Evolutionary conservation across 2,329 filamentous ascomycete species (phyloP).

Genomic region (Aspergillus caelatus): DNA sequence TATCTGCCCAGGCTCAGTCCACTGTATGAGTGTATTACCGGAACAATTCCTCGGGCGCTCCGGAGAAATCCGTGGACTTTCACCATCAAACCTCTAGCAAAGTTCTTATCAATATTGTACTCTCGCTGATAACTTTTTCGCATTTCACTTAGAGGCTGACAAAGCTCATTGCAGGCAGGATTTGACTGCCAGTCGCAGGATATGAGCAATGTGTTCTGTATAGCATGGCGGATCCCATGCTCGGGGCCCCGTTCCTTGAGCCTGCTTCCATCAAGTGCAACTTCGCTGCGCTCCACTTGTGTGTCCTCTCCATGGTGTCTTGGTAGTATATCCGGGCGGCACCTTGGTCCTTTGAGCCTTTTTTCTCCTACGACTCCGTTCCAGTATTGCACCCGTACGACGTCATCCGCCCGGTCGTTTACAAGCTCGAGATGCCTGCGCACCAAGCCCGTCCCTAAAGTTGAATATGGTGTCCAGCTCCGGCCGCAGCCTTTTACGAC

Average conservation of each 20-base stretch:
- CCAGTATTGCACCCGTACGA: background rate
- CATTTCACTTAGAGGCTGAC: background rate
- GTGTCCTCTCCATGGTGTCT: constrained; percentile 24
- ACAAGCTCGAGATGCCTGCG: constrained; percentile 25
- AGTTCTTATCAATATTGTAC: background rate
- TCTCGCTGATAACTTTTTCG: background rate
- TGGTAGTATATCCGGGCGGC: constrained; percentile 20
- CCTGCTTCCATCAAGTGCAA: constrained; percentile 22
- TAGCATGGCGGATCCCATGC: constrained; percentile 47
- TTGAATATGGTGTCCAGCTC: constrained; percentile 32
- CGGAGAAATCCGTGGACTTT: constrained; percentile 18
- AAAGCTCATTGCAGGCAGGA: background rate
- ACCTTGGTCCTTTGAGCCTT: constrained; percentile 14
- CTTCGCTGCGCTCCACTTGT: constrained; percentile 22
- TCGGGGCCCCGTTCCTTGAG: constrained; percentile 34
- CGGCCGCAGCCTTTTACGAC: constrained; percentile 35
- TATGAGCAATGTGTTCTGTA: constrained; percentile 47
- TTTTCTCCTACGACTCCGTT: background rate
- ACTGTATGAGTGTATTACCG: constrained; percentile 2
- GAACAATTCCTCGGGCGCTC: constrained; percentile 21
- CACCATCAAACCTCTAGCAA: background rate
- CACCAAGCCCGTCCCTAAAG: constrained; percentile 17
- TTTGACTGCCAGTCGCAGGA: constrained; percentile 25
- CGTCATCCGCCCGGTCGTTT: constrained; percentile 14
- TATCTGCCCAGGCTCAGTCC: background rate